phyloP scores from a whole-genome alignment of 1,139 yeast species.

The Taphrina populina region DNA sequence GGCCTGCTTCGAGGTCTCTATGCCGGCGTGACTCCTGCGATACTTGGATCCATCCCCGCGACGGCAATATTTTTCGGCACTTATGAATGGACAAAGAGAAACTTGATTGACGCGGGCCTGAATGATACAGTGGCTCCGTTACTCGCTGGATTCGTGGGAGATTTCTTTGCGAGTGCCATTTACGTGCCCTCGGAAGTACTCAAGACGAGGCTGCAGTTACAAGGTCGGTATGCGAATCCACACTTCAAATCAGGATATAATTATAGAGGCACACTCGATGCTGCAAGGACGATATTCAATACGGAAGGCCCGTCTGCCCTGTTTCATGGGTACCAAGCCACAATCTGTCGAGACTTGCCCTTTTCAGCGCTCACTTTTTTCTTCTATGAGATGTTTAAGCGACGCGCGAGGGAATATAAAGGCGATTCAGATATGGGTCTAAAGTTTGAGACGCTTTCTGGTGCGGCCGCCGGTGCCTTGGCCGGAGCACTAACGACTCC shows the following conservation, averaged over 20 bases:
- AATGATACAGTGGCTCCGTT: slow-evolving; percentile 81
- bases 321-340: slow-evolving; percentile 89
- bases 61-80: slow-evolving; percentile 81
- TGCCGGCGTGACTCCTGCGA: slow-evolving; percentile 89
- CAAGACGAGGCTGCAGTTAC: slow-evolving; percentile 87
- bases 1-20: slow-evolving; percentile 82
- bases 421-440: slow-evolving; percentile 51
- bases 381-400: slow-evolving; percentile 63
- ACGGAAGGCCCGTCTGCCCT: slow-evolving; percentile 74
- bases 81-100: slow-evolving; percentile 76
- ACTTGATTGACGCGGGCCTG: slow-evolving; percentile 61
- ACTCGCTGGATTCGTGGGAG: slow-evolving; percentile 86
- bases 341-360: slow-evolving; percentile 85
- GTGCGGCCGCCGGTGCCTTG: slow-evolving; percentile 95
- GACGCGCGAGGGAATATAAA: slow-evolving; percentile 44
- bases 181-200: slow-evolving; percentile 98
- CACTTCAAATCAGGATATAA: slow-evolving; percentile 81
- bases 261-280: slow-evolving; percentile 66
- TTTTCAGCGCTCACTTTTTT: slow-evolving; percentile 95
- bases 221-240: slow-evolving; percentile 81
- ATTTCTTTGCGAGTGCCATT: slow-evolving; percentile 81
- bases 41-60: slow-evolving; percentile 61
- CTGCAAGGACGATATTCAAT: slow-evolving; percentile 52
- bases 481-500: slow-evolving; percentile 80
- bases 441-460: slow-evolving; percentile 71